These are phyloP conservation scores for Suhomyces vadensis DNA, from an alignment of 805 yeast species.

Conservation along the genomic window DNA sequence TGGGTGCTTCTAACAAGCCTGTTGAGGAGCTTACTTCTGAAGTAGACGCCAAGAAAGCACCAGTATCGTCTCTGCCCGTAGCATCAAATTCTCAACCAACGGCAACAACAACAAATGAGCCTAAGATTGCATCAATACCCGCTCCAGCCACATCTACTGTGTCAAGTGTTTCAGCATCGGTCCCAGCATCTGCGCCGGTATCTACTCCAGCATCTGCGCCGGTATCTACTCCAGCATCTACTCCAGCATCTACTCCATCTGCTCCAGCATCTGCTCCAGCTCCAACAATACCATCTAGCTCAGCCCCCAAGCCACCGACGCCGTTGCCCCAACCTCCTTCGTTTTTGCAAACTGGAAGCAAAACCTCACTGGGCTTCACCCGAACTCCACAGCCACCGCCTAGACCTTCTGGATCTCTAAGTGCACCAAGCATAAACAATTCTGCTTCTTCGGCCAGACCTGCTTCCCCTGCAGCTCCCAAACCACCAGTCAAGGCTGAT, in stretches of 20 bases:
- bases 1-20: too few species aligned
- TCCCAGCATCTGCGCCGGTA: too few species aligned
- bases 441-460: neutral
- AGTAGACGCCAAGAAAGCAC: too few species aligned
- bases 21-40: too few species aligned
- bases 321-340: slow-evolving; percentile 2
- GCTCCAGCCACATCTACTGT: neutral
- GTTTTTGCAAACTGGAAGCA: neutral
- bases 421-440: too few species aligned
- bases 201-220: neutral
- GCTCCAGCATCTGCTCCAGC: neutral
- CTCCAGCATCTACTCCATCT: neutral
- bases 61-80: too few species aligned
- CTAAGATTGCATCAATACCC: neutral
- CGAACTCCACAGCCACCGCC: neutral
- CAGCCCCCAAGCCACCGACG: slow-evolving; percentile 2
- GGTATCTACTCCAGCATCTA: neutral
- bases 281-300: neutral
- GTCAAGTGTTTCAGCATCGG: too few species aligned
- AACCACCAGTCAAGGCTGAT: slow-evolving; percentile 7
- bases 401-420: too few species aligned
- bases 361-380: slow-evolving; percentile 3
- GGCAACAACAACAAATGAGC: neutral
- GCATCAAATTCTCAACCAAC: neutral
- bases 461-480: neutral